Conservation (phyloP, 306 rosid species). For the Begonia fuchsioides region DNA sequence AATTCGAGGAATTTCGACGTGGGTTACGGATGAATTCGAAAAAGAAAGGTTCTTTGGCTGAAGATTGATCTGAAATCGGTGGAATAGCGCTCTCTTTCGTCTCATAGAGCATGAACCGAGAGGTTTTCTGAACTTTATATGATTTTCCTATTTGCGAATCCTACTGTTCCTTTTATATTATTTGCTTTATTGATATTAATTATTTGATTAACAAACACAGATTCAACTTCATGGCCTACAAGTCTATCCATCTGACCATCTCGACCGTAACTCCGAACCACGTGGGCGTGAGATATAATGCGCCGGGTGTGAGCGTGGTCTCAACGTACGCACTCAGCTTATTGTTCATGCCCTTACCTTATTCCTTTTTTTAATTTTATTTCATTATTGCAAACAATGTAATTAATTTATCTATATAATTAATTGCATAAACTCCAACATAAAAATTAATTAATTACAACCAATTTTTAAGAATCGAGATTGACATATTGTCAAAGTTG, state of each 20-base stretch:
- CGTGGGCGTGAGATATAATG: constrained; percentile 17
- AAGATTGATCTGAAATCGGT: constrained; percentile 62
- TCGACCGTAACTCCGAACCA: background rate
- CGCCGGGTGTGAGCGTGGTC: constrained; percentile 18
- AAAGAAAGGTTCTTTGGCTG: constrained; percentile 7
- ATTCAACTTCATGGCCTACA: constrained; percentile 13
- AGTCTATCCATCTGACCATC: background rate
- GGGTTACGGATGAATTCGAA: constrained; percentile 40
- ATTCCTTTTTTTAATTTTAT: too few species aligned
- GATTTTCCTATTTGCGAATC: constrained; percentile 1
- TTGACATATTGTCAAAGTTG: too few species aligned
- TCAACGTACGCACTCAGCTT: constrained; percentile 16
- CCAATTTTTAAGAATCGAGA: too few species aligned
- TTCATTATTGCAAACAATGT: too few species aligned
- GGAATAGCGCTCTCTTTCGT: constrained; percentile 38
- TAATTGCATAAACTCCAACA: too few species aligned
- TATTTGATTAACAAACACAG: background rate
- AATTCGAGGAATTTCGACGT: constrained; percentile 48
- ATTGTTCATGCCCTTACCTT: too few species aligned
- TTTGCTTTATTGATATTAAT: background rate
- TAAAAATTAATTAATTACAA: too few species aligned
- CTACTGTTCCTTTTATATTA: too few species aligned
- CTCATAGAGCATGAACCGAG: constrained; percentile 57
- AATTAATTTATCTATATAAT: too few species aligned
- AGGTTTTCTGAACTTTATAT: constrained; percentile 2